phyloP scores from a whole-genome alignment of 176 grass and related monocot genomes.

The Microstegium vimineum region DNA sequence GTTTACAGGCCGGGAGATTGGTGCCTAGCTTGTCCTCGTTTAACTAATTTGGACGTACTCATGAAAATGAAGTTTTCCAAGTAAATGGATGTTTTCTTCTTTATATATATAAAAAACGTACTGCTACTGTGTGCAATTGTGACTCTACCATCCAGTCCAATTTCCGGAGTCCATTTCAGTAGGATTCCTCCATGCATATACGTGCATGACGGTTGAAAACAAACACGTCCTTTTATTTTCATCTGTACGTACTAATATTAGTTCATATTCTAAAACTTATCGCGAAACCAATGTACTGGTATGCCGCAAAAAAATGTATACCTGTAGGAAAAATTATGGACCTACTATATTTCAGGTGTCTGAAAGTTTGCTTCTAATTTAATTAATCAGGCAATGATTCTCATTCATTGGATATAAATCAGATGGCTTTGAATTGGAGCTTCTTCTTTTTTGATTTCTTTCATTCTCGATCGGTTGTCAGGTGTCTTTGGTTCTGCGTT shows the following conservation, averaged over 20 bases:
- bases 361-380: too few relatives aligned
- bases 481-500: too few relatives aligned
- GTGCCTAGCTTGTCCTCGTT: neutral
- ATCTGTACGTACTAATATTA: neutral
- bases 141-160: neutral
- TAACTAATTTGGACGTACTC: neutral
- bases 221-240: neutral
- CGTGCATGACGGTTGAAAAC: neutral
- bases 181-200: neutral
- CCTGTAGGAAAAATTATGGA: neutral
- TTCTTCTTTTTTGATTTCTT: too few relatives aligned
- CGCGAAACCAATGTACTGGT: neutral
- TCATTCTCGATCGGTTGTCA: too few relatives aligned
- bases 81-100: neutral
- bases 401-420: too few relatives aligned
- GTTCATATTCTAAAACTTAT: neutral
- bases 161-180: neutral
- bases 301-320: too few relatives aligned
- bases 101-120: neutral
- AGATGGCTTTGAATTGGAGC: too few relatives aligned
- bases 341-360: too few relatives aligned
- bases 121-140: neutral
- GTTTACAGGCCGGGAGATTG: constrained; percentile 2
- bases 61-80: neutral
- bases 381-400: too few relatives aligned